Evolutionary conservation across 2,329 filamentous ascomycete genomes (phyloP).

Genomic region (Aspergillus caelatus): DNA sequence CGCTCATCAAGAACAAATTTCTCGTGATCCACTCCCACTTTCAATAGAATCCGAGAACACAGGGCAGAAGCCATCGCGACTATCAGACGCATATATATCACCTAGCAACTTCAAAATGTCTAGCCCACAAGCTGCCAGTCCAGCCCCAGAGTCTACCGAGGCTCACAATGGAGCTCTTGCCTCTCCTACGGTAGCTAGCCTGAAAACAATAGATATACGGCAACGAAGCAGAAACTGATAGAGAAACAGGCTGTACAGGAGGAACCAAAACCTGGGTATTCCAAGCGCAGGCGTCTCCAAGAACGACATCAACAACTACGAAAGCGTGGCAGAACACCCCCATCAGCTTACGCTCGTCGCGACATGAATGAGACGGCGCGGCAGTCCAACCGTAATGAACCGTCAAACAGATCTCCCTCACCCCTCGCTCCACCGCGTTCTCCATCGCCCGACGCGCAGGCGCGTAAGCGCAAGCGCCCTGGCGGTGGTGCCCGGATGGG

Average conservation of each 20-base stretch:
- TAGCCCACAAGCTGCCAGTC: neutral
- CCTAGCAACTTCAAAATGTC: neutral
- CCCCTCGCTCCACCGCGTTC: constrained; percentile 45
- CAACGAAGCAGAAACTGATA: constrained; percentile 30
- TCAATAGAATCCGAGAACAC: neutral
- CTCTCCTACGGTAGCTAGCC: neutral
- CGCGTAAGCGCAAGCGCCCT: constrained; percentile 49
- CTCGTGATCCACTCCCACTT: neutral
- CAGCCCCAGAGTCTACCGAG: neutral
- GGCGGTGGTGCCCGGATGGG: constrained; percentile 49
- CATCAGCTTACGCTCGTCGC: constrained; percentile 44
- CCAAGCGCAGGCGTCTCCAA: constrained; percentile 43
- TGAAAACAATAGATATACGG: neutral
- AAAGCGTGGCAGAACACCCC: constrained; percentile 39
- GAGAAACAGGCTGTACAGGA: constrained; percentile 27
- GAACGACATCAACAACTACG: constrained; percentile 42
- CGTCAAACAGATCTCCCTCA: constrained; percentile 42
- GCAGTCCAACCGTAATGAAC: constrained; percentile 27
- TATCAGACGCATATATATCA: neutral
- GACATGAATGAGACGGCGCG: constrained; percentile 30
- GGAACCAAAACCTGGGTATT: constrained; percentile 18
- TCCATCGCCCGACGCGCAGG: constrained; percentile 40
- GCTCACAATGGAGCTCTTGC: neutral
- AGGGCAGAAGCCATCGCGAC: neutral
- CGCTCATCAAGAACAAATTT: neutral